These are phyloP conservation scores for Ceratobasidium sp. DNA, from an alignment of 1,284 basidiomycete species.

Conservation along the genomic window DNA sequence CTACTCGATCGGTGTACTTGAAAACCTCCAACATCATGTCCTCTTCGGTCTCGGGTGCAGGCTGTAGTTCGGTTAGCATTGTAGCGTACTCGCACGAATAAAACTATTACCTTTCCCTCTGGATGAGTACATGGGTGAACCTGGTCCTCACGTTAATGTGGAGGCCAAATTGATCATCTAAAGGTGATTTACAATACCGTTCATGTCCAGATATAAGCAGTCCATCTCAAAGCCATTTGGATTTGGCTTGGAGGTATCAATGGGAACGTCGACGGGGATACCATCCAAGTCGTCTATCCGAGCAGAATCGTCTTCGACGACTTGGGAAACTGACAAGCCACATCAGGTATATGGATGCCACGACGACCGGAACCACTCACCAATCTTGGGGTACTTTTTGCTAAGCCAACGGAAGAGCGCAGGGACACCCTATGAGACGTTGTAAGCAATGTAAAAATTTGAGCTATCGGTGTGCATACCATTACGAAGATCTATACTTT, in stretches of 20 bases:
- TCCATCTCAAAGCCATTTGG: slow-evolving; percentile 98
- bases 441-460: not conserved
- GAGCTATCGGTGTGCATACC: slow-evolving; percentile 13
- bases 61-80: slow-evolving; percentile 60
- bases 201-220: slow-evolving; percentile 96
- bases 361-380: slow-evolving; percentile 57
- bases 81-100: not conserved
- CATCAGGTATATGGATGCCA: not conserved
- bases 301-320: slow-evolving; percentile 84
- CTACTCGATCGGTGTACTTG: slow-evolving; percentile 95
- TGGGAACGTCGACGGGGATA: slow-evolving; percentile 76
- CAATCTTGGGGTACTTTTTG: slow-evolving; percentile 96
- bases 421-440: slow-evolving; percentile 81
- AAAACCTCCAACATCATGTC: slow-evolving; percentile 99
- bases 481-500: slow-evolving; percentile 25
- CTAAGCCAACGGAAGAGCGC: slow-evolving; percentile 95
- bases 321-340: slow-evolving; percentile 70
- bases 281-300: slow-evolving; percentile 78
- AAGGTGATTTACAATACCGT: slow-evolving; percentile 74
- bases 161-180: slow-evolving; percentile 48
- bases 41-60: slow-evolving; percentile 96
- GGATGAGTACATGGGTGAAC: slow-evolving; percentile 99
- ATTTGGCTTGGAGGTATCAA: slow-evolving; percentile 87
- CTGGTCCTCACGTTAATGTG: slow-evolving; percentile 61
- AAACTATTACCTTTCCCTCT: slow-evolving; percentile 81